phyloP scores from a whole-genome alignment of 164 flowering plant species.

The Taxillus chinensis region DNA sequence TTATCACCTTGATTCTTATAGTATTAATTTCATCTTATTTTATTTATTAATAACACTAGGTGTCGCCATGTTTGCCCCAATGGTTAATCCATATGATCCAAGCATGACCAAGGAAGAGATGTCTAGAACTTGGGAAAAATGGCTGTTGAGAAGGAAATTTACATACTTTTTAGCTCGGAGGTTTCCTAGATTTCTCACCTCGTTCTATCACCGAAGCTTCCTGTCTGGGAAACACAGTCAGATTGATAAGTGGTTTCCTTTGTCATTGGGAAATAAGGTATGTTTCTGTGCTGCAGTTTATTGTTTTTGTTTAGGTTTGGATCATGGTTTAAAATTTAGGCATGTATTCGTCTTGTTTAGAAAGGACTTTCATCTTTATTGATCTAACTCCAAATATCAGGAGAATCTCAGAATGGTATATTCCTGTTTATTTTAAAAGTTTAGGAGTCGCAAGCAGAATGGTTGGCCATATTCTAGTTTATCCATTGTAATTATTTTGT shows the following conservation, averaged over 20 bases:
- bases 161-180: constrained; percentile 65
- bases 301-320: no score
- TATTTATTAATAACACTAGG: constrained; percentile 35
- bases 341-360: no score
- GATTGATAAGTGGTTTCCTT: constrained; percentile 60
- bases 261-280: constrained; percentile 59
- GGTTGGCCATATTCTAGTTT: no score
- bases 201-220: constrained; percentile 58
- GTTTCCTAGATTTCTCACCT: constrained; percentile 57
- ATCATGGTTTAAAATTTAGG: no score
- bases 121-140: constrained; percentile 57
- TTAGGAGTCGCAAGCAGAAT: no score
- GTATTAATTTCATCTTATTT: not conserved
- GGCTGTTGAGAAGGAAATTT: constrained; percentile 59
- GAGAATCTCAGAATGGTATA: no score
- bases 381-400: no score
- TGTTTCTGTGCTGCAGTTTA: not conserved
- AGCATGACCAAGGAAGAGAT: constrained; percentile 81
- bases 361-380: no score
- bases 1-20: no score
- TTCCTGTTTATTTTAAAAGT: no score
- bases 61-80: constrained; percentile 77
- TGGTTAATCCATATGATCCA: constrained; percentile 79
- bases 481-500: no score
- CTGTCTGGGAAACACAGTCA: constrained; percentile 73